Conservation (phyloP, 176 grass and related monocot species). For the Bromus sterilis region DNA sequence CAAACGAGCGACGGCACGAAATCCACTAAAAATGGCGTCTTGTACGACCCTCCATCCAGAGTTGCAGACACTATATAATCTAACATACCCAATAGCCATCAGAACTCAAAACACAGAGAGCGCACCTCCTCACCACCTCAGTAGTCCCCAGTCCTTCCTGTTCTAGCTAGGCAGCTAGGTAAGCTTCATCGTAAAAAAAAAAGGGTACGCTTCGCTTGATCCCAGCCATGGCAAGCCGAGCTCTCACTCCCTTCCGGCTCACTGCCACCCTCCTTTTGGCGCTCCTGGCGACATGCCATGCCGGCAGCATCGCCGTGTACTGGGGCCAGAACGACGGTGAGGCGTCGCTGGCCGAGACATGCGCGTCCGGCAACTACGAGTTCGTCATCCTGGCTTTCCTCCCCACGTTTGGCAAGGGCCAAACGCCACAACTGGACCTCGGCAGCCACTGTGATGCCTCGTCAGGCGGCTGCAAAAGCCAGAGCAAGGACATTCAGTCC, state of each 20-base stretch:
- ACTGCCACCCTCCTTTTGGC: neutral
- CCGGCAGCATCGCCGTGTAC: slow-evolving; percentile 48
- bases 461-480: slow-evolving; percentile 28
- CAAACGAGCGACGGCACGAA: slow-evolving; percentile 19
- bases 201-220: neutral
- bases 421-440: slow-evolving; percentile 47
- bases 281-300: slow-evolving; percentile 23
- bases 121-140: neutral
- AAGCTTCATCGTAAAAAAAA: no score
- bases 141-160: neutral
- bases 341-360: slow-evolving; percentile 35
- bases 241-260: slow-evolving; percentile 1
- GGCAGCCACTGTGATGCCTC: slow-evolving; percentile 54
- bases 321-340: slow-evolving; percentile 60
- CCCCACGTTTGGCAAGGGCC: slow-evolving; percentile 53
- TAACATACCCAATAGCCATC: neutral
- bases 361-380: slow-evolving; percentile 41
- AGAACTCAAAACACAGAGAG: neutral
- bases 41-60: no score
- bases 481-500: slow-evolving; percentile 38
- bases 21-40: neutral
- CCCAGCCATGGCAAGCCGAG: slow-evolving; percentile 14
- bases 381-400: slow-evolving; percentile 62
- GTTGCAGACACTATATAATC: slow-evolving; percentile 15
- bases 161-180: no score